Evolutionary conservation across 495 filamentous ascomycete genomes (phyloP).

Genomic region (Trichocladium uniseriatum): DNA sequence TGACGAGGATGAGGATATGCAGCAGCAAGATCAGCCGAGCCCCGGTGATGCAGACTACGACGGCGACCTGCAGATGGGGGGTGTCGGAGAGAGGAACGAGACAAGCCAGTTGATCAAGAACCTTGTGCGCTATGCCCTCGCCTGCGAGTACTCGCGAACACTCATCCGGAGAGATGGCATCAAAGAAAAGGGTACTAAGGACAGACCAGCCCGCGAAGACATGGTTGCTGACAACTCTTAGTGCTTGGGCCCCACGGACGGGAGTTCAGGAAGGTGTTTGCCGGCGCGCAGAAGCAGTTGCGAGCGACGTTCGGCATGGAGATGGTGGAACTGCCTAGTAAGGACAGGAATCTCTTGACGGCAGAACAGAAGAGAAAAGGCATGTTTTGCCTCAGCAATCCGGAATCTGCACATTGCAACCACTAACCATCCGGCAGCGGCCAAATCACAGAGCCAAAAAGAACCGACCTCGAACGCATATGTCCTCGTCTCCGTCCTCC

Average conservation of each 20-base stretch:
- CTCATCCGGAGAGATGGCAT: slow-evolving; percentile 74
- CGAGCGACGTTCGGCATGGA: slow-evolving; percentile 71
- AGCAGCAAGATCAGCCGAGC: slow-evolving; percentile 5
- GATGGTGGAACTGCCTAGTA: slow-evolving; percentile 67
- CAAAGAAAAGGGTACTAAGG: slow-evolving; percentile 50
- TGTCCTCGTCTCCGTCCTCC: slow-evolving; percentile 63
- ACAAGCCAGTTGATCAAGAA: slow-evolving; percentile 67
- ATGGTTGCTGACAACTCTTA: slow-evolving; percentile 16
- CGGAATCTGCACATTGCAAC: neutral
- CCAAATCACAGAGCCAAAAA: slow-evolving; percentile 34
- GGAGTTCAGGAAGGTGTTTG: slow-evolving; percentile 62
- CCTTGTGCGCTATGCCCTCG: slow-evolving; percentile 77
- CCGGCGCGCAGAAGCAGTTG: slow-evolving; percentile 56
- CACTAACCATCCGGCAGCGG: slow-evolving; percentile 20
- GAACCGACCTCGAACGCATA: slow-evolving; percentile 56
- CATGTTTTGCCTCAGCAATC: neutral
- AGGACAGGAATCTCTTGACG: slow-evolving; percentile 77
- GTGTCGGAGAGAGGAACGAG: slow-evolving; percentile 24
- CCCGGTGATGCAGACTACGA: slow-evolving; percentile 22
- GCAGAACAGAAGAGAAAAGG: slow-evolving; percentile 61
- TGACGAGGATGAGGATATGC: slow-evolving; percentile 20
- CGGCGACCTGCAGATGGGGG: slow-evolving; percentile 33
- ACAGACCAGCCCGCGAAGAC: neutral
- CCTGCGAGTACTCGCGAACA: slow-evolving; percentile 76
- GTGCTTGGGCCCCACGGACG: slow-evolving; percentile 46